A percentile compares a stretch with the other conserved stretches of the same genome.
phyloP scores from a whole-genome alignment of 306 rosid genomes.

The Crotalaria pallida region DNA sequence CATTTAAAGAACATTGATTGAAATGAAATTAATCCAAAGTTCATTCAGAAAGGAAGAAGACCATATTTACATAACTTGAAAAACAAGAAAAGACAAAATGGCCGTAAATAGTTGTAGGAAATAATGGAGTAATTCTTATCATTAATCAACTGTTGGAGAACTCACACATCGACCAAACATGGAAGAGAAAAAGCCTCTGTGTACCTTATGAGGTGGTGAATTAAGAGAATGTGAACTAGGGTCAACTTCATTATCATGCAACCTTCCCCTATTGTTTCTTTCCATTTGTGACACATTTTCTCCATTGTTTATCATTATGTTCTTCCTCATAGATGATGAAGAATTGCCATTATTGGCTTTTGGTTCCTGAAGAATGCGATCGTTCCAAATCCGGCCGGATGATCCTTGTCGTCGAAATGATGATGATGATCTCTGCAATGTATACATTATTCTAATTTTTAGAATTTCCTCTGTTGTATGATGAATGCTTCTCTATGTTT shows the following conservation, averaged over 20 bases:
- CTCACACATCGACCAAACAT: conserved; percentile 47
- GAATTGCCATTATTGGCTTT: neutral
- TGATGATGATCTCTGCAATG: conserved; percentile 58
- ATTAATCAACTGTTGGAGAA: conserved; percentile 21
- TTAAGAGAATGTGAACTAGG: neutral
- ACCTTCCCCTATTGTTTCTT: neutral
- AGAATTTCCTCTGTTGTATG: neutral
- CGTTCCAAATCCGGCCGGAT: conserved; percentile 71
- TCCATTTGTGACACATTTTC: conserved; percentile 3
- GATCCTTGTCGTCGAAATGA: conserved; percentile 82
- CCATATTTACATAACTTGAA: conserved; percentile 6
- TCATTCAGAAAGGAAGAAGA: neutral
- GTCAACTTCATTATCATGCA: neutral
- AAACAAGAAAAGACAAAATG: neutral
- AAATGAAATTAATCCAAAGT: neutral
- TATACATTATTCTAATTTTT: conserved; percentile 13
- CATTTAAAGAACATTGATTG: neutral
- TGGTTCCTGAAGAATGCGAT: conserved; percentile 16
- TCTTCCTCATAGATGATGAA: neutral
- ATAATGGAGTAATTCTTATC: neutral
- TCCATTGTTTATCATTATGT: neutral
- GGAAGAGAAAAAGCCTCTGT: conserved; percentile 28
- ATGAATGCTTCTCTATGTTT: neutral
- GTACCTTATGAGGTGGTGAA: conserved; percentile 23
- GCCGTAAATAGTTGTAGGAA: neutral